Conservation (phyloP, 2,329 filamentous ascomycete genomes). For the Penicillium sp. region DNA sequence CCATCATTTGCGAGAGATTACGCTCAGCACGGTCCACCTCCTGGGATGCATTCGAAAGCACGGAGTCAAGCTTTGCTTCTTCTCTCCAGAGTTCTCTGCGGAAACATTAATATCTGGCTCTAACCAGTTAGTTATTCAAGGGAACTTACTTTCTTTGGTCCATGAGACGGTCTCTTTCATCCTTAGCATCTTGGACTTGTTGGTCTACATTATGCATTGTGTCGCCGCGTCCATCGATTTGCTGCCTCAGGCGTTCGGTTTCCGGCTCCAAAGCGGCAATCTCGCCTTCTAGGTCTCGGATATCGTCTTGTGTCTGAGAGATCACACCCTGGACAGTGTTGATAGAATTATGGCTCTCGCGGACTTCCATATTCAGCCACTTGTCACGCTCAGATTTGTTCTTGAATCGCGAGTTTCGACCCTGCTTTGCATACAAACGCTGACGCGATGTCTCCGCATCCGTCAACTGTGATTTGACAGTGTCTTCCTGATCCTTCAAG, state of each 20-base stretch:
- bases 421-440: constrained; percentile 88
- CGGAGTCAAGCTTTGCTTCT: constrained; percentile 78
- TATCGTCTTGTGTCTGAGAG: constrained; percentile 80
- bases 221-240: constrained; percentile 75
- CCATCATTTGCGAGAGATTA: constrained; percentile 79
- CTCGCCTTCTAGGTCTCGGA: constrained; percentile 65
- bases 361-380: constrained; percentile 76
- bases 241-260: constrained; percentile 65
- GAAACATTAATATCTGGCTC: constrained; percentile 8
- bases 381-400: constrained; percentile 85
- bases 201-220: constrained; percentile 70
- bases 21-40: constrained; percentile 77
- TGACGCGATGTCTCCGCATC: constrained; percentile 71
- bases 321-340: constrained; percentile 79
- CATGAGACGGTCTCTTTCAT: constrained; percentile 71
- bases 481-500: constrained; percentile 69
- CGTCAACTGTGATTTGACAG: constrained; percentile 69
- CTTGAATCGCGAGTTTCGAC: constrained; percentile 79
- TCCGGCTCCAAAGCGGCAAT: constrained; percentile 72
- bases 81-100: constrained; percentile 71
- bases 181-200: constrained; percentile 72
- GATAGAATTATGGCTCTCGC: constrained; percentile 72
- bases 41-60: constrained; percentile 70
- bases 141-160: constrained; percentile 72
- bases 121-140: not conserved